These are phyloP conservation scores for Scutellaria galericulata DNA, from an alignment of 257 asterid genomes.

Conservation along the genomic window DNA sequence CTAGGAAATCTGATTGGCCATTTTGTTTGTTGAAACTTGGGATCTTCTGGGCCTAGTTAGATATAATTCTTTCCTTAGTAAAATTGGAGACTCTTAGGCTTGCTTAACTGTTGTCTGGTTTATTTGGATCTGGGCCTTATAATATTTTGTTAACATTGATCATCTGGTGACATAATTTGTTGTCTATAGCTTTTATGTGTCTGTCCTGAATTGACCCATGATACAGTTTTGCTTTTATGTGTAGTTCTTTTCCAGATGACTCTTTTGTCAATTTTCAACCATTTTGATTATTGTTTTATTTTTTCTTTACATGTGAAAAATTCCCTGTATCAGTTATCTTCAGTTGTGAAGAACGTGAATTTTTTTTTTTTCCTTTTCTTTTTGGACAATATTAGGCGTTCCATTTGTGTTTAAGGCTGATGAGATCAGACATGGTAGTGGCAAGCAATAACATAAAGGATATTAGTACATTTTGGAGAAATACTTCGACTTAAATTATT, in stretches of 20 bases:
- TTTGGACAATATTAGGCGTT: neutral
- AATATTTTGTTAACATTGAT: neutral
- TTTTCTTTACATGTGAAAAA: conserved; percentile 4
- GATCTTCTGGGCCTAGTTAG: neutral
- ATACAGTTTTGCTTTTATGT: conserved; percentile 1
- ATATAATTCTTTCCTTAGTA: neutral
- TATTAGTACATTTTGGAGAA: conserved; percentile 6
- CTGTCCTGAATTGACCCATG: neutral
- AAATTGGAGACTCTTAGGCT: neutral
- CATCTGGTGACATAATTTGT: conserved; percentile 3
- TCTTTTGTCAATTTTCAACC: neutral
- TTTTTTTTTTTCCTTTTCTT: neutral
- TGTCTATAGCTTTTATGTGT: neutral
- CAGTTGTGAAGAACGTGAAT: neutral
- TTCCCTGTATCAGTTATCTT: neutral
- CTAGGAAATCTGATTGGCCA: neutral
- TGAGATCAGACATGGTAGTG: neutral
- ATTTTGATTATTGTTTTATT: conserved; percentile 3
- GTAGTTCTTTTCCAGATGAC: neutral
- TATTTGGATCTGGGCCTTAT: conserved; percentile 7
- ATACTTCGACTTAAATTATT: neutral
- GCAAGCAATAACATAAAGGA: neutral
- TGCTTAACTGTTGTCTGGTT: neutral
- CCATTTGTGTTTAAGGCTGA: conserved; percentile 3
- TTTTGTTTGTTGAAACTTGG: neutral